A percentile compares a stretch with the other conserved stretches of the same genome.
These are phyloP conservation scores for Homolaphlyctis polyrhiza DNA, from an alignment of 371 early-diverging fungal genomes.

Conservation along the genomic window DNA sequence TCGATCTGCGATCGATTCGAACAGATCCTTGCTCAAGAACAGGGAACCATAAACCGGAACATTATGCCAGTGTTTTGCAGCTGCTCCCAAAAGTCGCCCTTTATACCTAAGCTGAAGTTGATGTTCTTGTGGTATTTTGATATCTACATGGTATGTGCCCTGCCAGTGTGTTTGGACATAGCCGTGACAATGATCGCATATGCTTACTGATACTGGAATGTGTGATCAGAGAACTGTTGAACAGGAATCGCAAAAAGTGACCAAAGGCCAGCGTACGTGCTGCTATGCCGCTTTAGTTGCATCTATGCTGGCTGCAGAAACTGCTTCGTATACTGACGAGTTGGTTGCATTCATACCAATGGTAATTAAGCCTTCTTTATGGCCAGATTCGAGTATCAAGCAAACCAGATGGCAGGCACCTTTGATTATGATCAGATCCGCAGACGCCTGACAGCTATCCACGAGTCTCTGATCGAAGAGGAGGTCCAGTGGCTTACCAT, in stretches of 20 bases:
- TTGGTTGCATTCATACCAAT: no score
- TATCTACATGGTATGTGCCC: conserved; percentile 29
- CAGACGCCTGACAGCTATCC: conserved; percentile 34
- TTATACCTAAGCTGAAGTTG: conserved; percentile 45
- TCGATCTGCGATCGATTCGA: conserved; percentile 52
- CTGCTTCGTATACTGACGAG: no score
- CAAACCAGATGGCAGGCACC: conserved; percentile 46
- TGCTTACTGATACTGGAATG: neutral
- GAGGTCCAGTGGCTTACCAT: conserved; percentile 36
- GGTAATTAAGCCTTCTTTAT: no score
- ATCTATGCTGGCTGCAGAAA: no score
- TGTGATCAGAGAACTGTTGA: conserved; percentile 29
- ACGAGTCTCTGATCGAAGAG: conserved; percentile 32
- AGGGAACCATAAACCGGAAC: neutral
- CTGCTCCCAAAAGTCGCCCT: conserved; percentile 31
- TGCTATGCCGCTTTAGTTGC: no score
- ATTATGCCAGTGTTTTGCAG: conserved; percentile 21
- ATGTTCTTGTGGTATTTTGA: conserved; percentile 45
- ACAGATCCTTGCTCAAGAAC: conserved; percentile 22
- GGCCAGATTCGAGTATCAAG: conserved; percentile 39
- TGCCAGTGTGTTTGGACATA: neutral
- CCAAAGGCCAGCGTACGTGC: conserved; percentile 22
- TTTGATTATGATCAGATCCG: conserved; percentile 30
- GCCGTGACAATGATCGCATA: neutral
- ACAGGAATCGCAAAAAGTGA: conserved; percentile 33